Evolutionary conservation across 768 basidiomycete species (phyloP), one percentile per base, ranked within the genome.

Genomic region (Chalciporus pseudorubinellus): DNA sequence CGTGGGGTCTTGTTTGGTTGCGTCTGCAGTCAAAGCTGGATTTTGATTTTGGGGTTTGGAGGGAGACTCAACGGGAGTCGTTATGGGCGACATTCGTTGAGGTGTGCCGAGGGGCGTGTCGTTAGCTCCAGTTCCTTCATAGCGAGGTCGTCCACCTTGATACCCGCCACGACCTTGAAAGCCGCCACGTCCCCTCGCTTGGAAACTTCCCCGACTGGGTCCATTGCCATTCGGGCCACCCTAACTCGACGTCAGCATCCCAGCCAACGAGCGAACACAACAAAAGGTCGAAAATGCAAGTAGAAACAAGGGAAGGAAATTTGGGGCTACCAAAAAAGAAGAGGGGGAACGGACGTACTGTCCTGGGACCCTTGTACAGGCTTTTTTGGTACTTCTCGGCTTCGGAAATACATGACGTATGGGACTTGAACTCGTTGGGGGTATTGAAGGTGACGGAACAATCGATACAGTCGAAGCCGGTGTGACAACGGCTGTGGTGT

Each of bases 351-450:
- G 3, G 20, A 50, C 60, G 39, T 48, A 68, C 72, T 12, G 53
- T 76, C 74, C 87, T 89, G 1, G 82, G 79, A 9, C 89, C 92
- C 62, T 88, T 92, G 67, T 93, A 95, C 51, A 94, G 65, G 45
- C 77, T 72, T 69, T 92, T 92, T 73, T 97, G 83, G 63, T 97
- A 95, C 67, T 95, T 97, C 69, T 97, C 90, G 3, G 90, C 94
- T 70, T 97, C 94, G 54, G 79, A 84, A 39, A 97, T 84, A 67
- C 94, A 97, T 26, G 80, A 74, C 10, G 88, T 94, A 64, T 97
- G 89, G 1, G 71, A 73, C 69, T 91, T 92, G 75, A 84, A 95
- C 53, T 92, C 83, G 9, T 76, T 75, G 3, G 90, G 89, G 7
- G 79, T 77, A 21, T 80, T 72, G 71, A 95, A 97, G 0, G 89